phyloP scores from a whole-genome alignment of 345 rosid genomes.

The Populus deltoides region DNA sequence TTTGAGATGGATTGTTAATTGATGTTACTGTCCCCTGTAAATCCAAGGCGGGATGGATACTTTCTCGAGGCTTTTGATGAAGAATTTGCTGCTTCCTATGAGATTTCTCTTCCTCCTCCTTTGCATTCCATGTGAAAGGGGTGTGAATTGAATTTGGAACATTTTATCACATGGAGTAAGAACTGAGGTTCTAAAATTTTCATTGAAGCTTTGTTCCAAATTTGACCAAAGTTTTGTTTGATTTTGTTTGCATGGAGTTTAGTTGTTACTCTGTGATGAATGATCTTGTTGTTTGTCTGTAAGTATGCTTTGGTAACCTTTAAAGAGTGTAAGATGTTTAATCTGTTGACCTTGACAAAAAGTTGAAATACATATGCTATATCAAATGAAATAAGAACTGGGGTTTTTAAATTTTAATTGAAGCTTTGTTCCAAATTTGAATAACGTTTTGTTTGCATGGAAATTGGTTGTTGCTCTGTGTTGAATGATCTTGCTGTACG shows the following conservation, averaged over 20 bases:
- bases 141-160: neutral
- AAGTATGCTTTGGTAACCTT: neutral
- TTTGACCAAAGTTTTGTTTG: too few relatives aligned
- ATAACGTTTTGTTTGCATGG: too few relatives aligned
- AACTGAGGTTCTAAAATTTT: too few relatives aligned
- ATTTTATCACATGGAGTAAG: neutral
- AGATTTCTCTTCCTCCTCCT: neutral
- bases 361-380: neutral
- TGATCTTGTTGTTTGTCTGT: neutral
- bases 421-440: too few relatives aligned
- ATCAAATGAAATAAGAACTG: too few relatives aligned
- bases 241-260: neutral
- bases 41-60: neutral
- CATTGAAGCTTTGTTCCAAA: too few relatives aligned
- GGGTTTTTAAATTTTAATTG: too few relatives aligned
- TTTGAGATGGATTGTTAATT: neutral
- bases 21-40: neutral
- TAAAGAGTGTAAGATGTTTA: neutral
- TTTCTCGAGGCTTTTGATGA: neutral
- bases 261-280: neutral
- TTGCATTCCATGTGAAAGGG: neutral
- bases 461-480: too few relatives aligned
- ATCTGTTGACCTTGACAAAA: neutral
- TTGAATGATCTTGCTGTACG: too few relatives aligned
- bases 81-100: too few relatives aligned